phyloP scores from a whole-genome alignment of 2,329 filamentous ascomycete genomes.

The Diplocarpon mali region DNA sequence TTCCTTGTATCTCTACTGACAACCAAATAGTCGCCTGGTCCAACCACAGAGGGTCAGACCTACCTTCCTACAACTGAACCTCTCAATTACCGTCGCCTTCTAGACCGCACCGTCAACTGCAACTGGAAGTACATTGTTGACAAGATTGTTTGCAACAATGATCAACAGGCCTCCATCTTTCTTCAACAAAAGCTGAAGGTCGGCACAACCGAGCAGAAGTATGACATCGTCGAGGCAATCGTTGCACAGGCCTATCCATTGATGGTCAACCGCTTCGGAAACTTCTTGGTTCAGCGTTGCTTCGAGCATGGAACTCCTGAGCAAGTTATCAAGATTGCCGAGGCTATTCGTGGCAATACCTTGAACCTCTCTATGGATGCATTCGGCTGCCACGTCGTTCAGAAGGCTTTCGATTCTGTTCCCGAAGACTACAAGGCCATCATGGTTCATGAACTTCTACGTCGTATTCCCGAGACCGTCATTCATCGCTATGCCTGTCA shows the following conservation, averaged over 20 bases:
- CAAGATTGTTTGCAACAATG: slow-evolving; percentile 98
- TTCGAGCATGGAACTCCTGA: slow-evolving; percentile 96
- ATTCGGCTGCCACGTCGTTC: slow-evolving; percentile 95
- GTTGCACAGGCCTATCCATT: slow-evolving; percentile 87
- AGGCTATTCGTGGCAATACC: slow-evolving; percentile 88
- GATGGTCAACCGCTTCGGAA: slow-evolving; percentile 98
- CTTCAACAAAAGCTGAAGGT: slow-evolving; percentile 98
- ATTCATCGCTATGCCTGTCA: slow-evolving; percentile 98
- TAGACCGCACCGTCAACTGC: slow-evolving; percentile 92
- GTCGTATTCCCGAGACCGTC: slow-evolving; percentile 91
- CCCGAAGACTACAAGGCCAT: slow-evolving; percentile 95
- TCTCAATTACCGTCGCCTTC: slow-evolving; percentile 86
- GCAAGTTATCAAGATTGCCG: slow-evolving; percentile 88
- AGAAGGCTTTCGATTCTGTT: slow-evolving; percentile 97
- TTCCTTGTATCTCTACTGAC: slow-evolving; percentile 23
- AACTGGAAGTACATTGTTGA: slow-evolving; percentile 99
- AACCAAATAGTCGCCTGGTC: slow-evolving; percentile 32
- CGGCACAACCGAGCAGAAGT: slow-evolving; percentile 89
- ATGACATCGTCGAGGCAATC: slow-evolving; percentile 93
- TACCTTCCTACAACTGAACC: slow-evolving; percentile 84
- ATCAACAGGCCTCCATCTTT: slow-evolving; percentile 98
- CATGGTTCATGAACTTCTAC: slow-evolving; percentile 96
- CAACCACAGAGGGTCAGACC: slow-evolving; percentile 48
- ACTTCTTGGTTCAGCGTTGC: slow-evolving; percentile 96
- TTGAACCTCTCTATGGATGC: slow-evolving; percentile 95